phyloP scores from a whole-genome alignment of 106 monocot species.

The Cymbidium sinense region DNA sequence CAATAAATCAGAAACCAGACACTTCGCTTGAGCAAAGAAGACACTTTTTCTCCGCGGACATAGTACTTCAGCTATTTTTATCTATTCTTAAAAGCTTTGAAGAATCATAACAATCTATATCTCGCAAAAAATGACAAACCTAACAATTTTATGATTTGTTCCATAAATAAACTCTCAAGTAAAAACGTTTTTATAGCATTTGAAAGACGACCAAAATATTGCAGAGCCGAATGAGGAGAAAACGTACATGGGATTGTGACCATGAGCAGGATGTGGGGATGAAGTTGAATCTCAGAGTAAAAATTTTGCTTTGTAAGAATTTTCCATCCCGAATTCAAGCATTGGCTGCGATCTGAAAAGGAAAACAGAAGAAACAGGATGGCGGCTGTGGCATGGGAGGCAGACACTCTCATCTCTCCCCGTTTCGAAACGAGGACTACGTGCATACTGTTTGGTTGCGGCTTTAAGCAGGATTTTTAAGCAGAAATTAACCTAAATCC shows the following conservation, averaged over 20 bases:
- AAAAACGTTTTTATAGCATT: background rate
- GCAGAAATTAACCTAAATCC: too few species aligned
- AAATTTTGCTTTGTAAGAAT: constrained; percentile 62
- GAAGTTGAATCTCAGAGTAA: constrained; percentile 76
- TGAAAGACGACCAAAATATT: background rate
- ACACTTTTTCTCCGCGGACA: too few species aligned
- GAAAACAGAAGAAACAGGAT: background rate
- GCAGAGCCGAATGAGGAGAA: background rate
- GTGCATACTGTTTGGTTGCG: too few species aligned
- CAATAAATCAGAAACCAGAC: too few species aligned
- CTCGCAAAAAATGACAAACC: too few species aligned
- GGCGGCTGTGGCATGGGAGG: background rate
- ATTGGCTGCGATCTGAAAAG: background rate
- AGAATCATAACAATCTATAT: too few species aligned
- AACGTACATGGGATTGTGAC: constrained; percentile 85
- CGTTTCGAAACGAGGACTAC: background rate
- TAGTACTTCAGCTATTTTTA: too few species aligned
- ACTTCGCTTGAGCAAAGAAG: too few species aligned
- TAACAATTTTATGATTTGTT: too few species aligned
- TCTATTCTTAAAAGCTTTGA: too few species aligned
- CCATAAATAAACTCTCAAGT: background rate
- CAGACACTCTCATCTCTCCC: background rate
- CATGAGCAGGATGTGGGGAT: constrained; percentile 65
- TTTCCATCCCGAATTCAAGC: constrained; percentile 41
- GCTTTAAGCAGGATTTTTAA: too few species aligned